Evolutionary conservation across 805 yeast species (phyloP), one percentile per base, ranked within the genome.

Genomic region (Cyberlindnera americana): DNA sequence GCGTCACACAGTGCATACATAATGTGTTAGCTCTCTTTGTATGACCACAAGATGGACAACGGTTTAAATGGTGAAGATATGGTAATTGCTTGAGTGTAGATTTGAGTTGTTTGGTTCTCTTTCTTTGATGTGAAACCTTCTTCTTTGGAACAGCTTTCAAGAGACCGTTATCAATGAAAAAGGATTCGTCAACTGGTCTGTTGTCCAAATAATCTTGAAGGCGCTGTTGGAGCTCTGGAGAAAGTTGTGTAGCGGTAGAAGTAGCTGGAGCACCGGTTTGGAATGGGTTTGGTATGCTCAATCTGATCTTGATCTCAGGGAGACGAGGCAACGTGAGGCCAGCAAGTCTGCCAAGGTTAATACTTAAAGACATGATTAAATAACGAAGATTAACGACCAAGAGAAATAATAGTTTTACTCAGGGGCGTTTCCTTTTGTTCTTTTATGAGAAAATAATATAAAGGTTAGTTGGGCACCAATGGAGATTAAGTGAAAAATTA

Each of bases 1-100:
- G 89, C 23, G 74, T 77, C 42, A 87, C 90, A 67, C 99, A 91
- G 56, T 84, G 77, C 95, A 88, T 87, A 65, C 99, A 91, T 53
- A 91, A 70, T 41, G 89, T 80, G 62, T 93, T 95, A 2, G 93
- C 79, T 57, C 96, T 75, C 66, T 91, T 93, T 53, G 78, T 83
- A 47, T 85, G 83, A 31, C 99, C 99, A 67, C 99, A 91, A 0
- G 96, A 83, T 3, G 98, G 97, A 60, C 99, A 91, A 60, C 95
- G 77, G 47, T 83, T 87, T 55, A 93, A 69, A 58, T 86, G 82
- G 40, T 80, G 75, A 48, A 85, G 71, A 36, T 81, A 80, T 60
- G 85, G 78, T 50, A 86, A 68, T 52, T 89, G 93, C 61, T 88
- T 91, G 42, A 78, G 73, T 10, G 86, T 95, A 4, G 91, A 87